Evolutionary conservation across 306 rosid species (phyloP).

Genomic region (Quercus rubra): DNA sequence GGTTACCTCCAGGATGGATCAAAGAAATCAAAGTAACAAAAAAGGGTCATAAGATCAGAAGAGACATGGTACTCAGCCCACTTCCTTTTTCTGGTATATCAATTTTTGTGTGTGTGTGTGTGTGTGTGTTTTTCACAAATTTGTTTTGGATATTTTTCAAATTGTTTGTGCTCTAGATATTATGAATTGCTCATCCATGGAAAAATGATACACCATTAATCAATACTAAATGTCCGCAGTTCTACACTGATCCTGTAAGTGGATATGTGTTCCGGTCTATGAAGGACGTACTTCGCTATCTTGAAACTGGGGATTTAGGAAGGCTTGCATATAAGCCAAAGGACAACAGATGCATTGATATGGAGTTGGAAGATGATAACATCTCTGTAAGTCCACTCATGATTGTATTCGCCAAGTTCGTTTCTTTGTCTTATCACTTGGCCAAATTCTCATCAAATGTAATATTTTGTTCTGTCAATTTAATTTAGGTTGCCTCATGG

Average conservation of each 20-base stretch:
- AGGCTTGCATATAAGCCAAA: slow-evolving; percentile 30
- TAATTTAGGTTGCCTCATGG: not conserved
- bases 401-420: slow-evolving; percentile 9
- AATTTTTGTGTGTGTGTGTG: not conserved
- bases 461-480: not conserved
- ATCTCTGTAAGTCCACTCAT: slow-evolving; percentile 34
- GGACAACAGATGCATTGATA: slow-evolving; percentile 6
- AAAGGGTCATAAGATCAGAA: slow-evolving; percentile 38
- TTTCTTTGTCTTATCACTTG: not conserved
- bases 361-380: slow-evolving; percentile 25
- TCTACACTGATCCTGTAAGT: slow-evolving; percentile 61
- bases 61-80: slow-evolving; percentile 47
- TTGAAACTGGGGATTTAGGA: slow-evolving; percentile 46
- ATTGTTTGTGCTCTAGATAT: not conserved
- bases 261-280: slow-evolving; percentile 52
- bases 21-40: slow-evolving; percentile 47
- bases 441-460: not conserved
- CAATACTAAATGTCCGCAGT: slow-evolving; percentile 38
- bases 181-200: not conserved
- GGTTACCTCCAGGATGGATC: slow-evolving; percentile 62
- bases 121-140: not conserved
- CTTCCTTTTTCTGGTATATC: slow-evolving; percentile 9
- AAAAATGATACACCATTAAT: slow-evolving; percentile 5
- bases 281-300: slow-evolving; percentile 48
- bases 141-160: not conserved